Evolutionary conservation across 306 rosid species (phyloP).

Genomic region (Prunus kanzakura): DNA sequence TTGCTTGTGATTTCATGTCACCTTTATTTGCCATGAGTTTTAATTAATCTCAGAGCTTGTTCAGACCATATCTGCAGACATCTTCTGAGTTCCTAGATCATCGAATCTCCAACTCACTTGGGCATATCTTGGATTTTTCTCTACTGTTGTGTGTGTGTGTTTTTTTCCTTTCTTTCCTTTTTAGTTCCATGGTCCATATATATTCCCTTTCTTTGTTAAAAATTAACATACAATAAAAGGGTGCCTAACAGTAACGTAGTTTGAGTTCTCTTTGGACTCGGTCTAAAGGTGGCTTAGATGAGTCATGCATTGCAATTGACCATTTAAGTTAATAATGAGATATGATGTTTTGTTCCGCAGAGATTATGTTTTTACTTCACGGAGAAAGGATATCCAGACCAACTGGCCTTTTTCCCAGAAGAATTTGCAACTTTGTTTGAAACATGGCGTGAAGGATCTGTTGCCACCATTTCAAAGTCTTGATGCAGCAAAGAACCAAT

Average conservation of each 20-base stretch:
- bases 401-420: conserved; percentile 59
- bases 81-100: conserved; percentile 16
- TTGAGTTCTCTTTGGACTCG: not conserved
- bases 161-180: not conserved
- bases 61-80: conserved; percentile 9
- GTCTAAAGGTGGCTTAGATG: conserved; percentile 8
- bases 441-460: conserved; percentile 49
- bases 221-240: conserved; percentile 27
- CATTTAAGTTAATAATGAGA: conserved; percentile 3
- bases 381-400: conserved; percentile 47
- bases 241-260: not conserved
- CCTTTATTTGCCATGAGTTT: not conserved
- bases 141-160: conserved; percentile 16
- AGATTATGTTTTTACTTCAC: conserved; percentile 52
- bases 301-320: not conserved
- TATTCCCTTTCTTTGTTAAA: conserved; percentile 4
- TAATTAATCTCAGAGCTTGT: not conserved
- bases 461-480: conserved; percentile 55
- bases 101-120: conserved; percentile 22
- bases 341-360: conserved; percentile 26
- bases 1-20: conserved; percentile 45
- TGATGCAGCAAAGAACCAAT: conserved; percentile 30
- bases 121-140: conserved; percentile 18
- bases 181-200: conserved; percentile 1
- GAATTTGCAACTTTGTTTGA: conserved; percentile 51